Conservation (phyloP, 2,329 filamentous ascomycete genomes). For the Aureobasidium sp. region DNA sequence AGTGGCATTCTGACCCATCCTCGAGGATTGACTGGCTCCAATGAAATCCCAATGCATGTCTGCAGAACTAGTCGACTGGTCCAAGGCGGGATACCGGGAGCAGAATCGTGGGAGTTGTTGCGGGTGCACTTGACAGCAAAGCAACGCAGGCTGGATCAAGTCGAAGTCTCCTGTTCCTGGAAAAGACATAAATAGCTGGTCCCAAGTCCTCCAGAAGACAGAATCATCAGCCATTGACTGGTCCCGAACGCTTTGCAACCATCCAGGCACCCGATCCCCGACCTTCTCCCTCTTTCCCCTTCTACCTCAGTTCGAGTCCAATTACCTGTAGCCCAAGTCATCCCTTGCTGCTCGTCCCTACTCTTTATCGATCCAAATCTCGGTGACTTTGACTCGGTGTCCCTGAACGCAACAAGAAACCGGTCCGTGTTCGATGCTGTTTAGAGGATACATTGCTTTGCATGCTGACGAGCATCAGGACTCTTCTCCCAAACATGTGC, state of each 20-base stretch:
- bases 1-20: background rate
- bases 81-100: background rate
- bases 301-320: background rate
- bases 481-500: slow-evolving; percentile 56
- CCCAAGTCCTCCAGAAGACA: background rate
- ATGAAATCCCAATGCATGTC: background rate
- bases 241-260: background rate
- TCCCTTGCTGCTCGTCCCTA: background rate
- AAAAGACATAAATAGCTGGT: slow-evolving; percentile 14
- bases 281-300: background rate
- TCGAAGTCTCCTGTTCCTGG: background rate
- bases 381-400: background rate
- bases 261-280: background rate
- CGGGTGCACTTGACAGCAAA: background rate
- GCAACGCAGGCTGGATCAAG: background rate
- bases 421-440: background rate
- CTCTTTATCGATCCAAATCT: background rate
- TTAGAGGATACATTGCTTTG: background rate
- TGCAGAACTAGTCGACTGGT: slow-evolving; percentile 4
- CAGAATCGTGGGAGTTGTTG: background rate
- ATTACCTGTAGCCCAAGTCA: background rate
- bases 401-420: background rate
- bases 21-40: slow-evolving; percentile 7
- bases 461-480: background rate
- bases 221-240: background rate